Base-by-base conservation (phyloP, 2,329 filamentous ascomycete species). In the Pezicula carpinea region DNA sequence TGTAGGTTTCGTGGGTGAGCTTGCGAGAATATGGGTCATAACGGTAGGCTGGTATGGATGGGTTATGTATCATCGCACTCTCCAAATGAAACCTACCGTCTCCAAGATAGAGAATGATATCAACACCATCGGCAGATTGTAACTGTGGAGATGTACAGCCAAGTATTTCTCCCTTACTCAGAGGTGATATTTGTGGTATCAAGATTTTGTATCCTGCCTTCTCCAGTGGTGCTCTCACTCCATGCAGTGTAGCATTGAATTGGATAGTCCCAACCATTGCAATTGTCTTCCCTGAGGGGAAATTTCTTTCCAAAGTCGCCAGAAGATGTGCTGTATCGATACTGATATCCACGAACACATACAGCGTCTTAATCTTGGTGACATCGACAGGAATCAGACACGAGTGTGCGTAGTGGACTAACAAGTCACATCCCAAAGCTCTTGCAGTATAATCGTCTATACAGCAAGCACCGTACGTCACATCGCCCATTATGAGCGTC, bases 41-140 rank as follows among this genome's bases (percentile, higher is more conserved):
- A 53, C 93, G 81, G 69, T 96, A 99, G 2, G 95, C 92, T 1
- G 92, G 88, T 31, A 96, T 80, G 5, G 74, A 70, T 0, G 95
- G 93, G 68, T 99, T 99, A 64, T 97, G 93, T 56, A 99, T 99
- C 92, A 99, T 99, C 61, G 95, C 92, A 61, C 89, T 95, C 69
- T 99, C 93, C 36, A 99, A 85, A 65, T 99, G 93, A 72, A 96
- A 96, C 49, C 91, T 81, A 11, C 91, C 91, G 62, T 96, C 91
- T 39, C 91, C 91, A 13, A 96, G 80, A 64, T 96, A 96, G 1
- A 96, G 73, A 39, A 96, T 85, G 53, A 89, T 69, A 62, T 95
- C 88, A 18, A 91, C 80, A 35, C 68, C 70, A 39, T 79, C 77
- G 10, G 73, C 73, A 10, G 76, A 66, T 13, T 73, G 59, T 3